phyloP scores from a whole-genome alignment of 176 grass and related monocot species.

The Bromus sterilis region DNA sequence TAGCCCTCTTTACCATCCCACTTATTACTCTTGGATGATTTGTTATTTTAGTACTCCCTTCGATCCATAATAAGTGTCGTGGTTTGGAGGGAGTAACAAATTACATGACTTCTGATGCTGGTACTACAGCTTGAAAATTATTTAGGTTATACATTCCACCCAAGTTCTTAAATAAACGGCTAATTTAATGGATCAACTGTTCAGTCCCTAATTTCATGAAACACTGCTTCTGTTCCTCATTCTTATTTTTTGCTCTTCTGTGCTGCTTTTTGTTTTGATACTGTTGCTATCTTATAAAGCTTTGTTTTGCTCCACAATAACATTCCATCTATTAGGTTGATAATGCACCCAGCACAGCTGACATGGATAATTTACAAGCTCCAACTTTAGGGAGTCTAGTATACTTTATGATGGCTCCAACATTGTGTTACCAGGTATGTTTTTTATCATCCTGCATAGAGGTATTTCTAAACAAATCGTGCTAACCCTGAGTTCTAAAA shows the following conservation, averaged over 20 bases:
- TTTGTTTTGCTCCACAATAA: conserved; percentile 14
- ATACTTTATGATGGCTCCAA: conserved; percentile 95
- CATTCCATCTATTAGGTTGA: conserved; percentile 26
- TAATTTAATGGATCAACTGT: background rate
- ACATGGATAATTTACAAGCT: conserved; percentile 49
- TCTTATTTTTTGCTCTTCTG: background rate
- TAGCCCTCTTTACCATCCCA: background rate
- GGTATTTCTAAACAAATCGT: background rate
- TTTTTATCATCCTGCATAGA: background rate
- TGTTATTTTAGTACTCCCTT: background rate
- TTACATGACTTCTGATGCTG: background rate
- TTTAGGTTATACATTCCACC: background rate
- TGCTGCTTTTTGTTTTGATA: background rate
- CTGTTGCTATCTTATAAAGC: background rate
- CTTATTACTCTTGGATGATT: background rate
- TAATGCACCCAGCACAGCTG: conserved; percentile 30
- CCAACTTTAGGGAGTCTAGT: conserved; percentile 58
- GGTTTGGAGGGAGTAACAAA: too few species aligned
- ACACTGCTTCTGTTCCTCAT: background rate
- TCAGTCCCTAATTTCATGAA: background rate
- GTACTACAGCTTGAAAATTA: background rate
- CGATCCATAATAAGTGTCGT: too few species aligned
- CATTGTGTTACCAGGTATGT: conserved; percentile 93
- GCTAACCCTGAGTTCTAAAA: background rate
- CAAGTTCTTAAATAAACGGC: background rate